These are phyloP conservation scores for Debaryomyces castellii DNA, from an alignment of 805 yeast species.

Conservation along the genomic window DNA sequence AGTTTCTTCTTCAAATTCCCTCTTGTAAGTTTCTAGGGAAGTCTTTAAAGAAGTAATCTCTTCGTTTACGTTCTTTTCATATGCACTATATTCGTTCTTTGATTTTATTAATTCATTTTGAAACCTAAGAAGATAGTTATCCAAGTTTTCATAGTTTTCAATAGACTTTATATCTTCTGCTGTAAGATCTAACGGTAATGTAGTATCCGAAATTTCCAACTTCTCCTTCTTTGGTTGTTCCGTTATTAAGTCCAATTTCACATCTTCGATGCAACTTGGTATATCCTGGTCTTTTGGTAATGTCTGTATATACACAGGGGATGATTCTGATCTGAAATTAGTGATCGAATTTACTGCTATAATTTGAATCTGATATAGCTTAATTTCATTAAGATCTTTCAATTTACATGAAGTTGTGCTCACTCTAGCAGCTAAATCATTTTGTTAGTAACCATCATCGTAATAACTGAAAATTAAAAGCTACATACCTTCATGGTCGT, in stretches of 20 bases:
- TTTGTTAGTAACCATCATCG: conserved; percentile 5
- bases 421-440: conserved; percentile 27
- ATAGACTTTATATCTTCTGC: conserved; percentile 12
- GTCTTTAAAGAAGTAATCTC: conserved; percentile 21
- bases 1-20: conserved; percentile 37
- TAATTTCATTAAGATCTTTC: conserved; percentile 23
- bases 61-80: conserved; percentile 8
- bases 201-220: background rate
- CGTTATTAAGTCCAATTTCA: background rate
- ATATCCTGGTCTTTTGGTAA: conserved; percentile 4
- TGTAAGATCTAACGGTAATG: background rate
- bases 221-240: conserved; percentile 4
- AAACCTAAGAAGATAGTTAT: conserved; percentile 22
- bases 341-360: conserved; percentile 35
- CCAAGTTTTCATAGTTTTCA: conserved; percentile 16
- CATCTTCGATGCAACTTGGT: background rate
- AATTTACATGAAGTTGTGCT: conserved; percentile 35
- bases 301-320: conserved; percentile 34
- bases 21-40: conserved; percentile 29
- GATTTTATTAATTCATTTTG: conserved; percentile 25
- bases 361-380: conserved; percentile 34
- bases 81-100: conserved; percentile 18
- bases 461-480: too few relatives aligned
- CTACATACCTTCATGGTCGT: conserved; percentile 25
- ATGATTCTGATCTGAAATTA: conserved; percentile 33